Evolutionary conservation across 306 rosid genomes (phyloP).

Genomic region (Sicyos baderoa): DNA sequence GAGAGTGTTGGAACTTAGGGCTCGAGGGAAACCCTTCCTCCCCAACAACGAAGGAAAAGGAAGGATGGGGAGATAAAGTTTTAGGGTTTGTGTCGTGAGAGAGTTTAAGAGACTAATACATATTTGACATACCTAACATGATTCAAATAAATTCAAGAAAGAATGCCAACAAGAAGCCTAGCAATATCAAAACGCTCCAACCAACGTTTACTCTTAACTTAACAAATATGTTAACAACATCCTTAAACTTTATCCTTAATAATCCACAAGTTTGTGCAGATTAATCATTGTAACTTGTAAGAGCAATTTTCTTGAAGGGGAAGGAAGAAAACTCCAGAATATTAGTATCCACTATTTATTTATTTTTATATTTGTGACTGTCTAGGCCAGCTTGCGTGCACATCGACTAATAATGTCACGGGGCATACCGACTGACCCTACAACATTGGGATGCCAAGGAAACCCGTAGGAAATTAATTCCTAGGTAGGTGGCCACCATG

Average conservation of each 20-base stretch:
- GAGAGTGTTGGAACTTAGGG: too few relatives aligned
- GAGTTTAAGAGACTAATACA: neutral
- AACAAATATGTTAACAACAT: neutral
- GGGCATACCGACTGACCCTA: too few relatives aligned
- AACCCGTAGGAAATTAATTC: too few relatives aligned
- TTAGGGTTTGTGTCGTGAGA: too few relatives aligned
- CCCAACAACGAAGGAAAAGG: too few relatives aligned
- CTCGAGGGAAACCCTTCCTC: too few relatives aligned
- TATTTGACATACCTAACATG: neutral
- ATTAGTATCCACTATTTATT: neutral
- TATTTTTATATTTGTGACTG: too few relatives aligned
- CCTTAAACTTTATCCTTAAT: neutral
- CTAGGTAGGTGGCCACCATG: too few relatives aligned
- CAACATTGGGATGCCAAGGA: too few relatives aligned
- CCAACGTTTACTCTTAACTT: neutral
- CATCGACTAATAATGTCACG: too few relatives aligned
- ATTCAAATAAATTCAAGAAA: neutral
- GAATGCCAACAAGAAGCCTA: neutral
- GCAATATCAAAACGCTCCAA: neutral
- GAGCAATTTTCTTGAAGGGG: neutral
- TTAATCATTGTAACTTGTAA: neutral
- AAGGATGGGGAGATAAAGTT: too few relatives aligned
- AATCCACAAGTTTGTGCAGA: neutral
- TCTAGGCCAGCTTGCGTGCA: too few relatives aligned
- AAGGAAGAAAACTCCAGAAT: neutral